These are phyloP conservation scores for Cryptococcus wingfieldii DNA, from an alignment of 1,284 basidiomycete species.

Conservation along the genomic window DNA sequence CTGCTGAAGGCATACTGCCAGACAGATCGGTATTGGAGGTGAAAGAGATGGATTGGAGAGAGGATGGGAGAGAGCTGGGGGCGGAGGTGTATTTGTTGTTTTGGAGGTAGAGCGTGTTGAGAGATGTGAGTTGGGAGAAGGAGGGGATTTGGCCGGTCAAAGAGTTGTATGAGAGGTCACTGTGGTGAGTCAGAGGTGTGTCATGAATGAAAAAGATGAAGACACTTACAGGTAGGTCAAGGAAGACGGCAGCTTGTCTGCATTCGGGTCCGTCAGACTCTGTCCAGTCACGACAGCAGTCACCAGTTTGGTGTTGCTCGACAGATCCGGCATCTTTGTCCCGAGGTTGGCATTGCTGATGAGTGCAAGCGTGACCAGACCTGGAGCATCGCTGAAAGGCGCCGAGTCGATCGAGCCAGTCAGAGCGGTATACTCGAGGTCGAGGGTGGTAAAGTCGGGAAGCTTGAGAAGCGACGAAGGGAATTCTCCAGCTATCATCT, in stretches of 20 bases:
- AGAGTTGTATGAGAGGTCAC: conserved; percentile 43
- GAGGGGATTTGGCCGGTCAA: conserved; percentile 32
- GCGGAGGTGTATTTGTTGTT: conserved; percentile 35
- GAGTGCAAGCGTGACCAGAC: conserved; percentile 29
- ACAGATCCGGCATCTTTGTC: conserved; percentile 29
- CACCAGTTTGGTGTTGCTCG: conserved; percentile 20
- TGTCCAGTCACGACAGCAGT: conserved; percentile 38
- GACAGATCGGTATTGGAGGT: conserved; percentile 35
- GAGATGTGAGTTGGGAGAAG: conserved; percentile 20
- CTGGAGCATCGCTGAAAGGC: conserved; percentile 19
- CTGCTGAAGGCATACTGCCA: conserved; percentile 26
- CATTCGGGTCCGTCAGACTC: conserved; percentile 19
- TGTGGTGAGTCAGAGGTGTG: conserved; percentile 6
- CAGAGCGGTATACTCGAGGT: conserved; percentile 40
- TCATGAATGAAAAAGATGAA: not conserved
- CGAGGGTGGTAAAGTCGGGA: conserved; percentile 29
- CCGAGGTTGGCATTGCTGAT: conserved; percentile 40
- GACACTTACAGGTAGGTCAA: conserved; percentile 39
- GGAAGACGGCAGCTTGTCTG: conserved; percentile 20
- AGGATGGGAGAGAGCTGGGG: conserved; percentile 32
- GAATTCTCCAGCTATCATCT: conserved; percentile 29
- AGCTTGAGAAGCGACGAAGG: conserved; percentile 22
- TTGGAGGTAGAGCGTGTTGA: conserved; percentile 38
- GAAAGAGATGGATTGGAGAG: conserved; percentile 33
- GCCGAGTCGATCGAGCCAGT: conserved; percentile 25